A percentile compares a stretch with the other conserved stretches of the same genome.
Conservation (phyloP, 345 rosid genomes). For the Acer negundo region DNA sequence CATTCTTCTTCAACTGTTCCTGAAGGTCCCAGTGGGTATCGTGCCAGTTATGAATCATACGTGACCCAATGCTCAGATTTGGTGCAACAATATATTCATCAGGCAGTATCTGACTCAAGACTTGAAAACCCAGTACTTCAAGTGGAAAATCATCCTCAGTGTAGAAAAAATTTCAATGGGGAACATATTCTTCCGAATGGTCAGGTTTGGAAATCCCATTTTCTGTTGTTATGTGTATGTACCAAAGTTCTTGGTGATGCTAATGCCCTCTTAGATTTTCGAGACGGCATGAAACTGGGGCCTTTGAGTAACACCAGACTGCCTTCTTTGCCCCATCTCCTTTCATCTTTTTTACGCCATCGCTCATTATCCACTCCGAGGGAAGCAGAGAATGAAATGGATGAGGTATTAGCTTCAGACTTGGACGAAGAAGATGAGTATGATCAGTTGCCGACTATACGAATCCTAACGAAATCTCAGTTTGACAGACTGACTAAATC, state of each 20-base stretch:
- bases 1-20: slow-evolving; percentile 70
- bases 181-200: slow-evolving; percentile 84
- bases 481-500: slow-evolving; percentile 63
- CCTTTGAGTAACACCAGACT: slow-evolving; percentile 46
- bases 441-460: slow-evolving; percentile 84
- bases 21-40: slow-evolving; percentile 74
- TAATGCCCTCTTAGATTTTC: slow-evolving; percentile 58
- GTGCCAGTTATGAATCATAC: slow-evolving; percentile 67
- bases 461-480: slow-evolving; percentile 74
- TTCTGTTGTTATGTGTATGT: slow-evolving; percentile 64
- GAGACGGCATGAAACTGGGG: slow-evolving; percentile 65
- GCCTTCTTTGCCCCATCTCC: slow-evolving; percentile 93
- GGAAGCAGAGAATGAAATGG: slow-evolving; percentile 57
- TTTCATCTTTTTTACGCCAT: slow-evolving; percentile 69
- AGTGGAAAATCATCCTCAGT: slow-evolving; percentile 81
- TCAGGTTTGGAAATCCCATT: slow-evolving; percentile 77
- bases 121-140: slow-evolving; percentile 74
- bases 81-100: slow-evolving; percentile 74
- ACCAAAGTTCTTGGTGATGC: slow-evolving; percentile 83
- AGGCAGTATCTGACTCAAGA: slow-evolving; percentile 66
- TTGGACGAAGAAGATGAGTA: slow-evolving; percentile 77
- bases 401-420: slow-evolving; percentile 49
- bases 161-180: slow-evolving; percentile 68
- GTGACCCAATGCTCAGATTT: slow-evolving; percentile 65
- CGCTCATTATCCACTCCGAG: slow-evolving; percentile 43